Evolutionary conservation across 164 flowering plant genomes (phyloP).

Genomic region (Akebia trifoliata): DNA sequence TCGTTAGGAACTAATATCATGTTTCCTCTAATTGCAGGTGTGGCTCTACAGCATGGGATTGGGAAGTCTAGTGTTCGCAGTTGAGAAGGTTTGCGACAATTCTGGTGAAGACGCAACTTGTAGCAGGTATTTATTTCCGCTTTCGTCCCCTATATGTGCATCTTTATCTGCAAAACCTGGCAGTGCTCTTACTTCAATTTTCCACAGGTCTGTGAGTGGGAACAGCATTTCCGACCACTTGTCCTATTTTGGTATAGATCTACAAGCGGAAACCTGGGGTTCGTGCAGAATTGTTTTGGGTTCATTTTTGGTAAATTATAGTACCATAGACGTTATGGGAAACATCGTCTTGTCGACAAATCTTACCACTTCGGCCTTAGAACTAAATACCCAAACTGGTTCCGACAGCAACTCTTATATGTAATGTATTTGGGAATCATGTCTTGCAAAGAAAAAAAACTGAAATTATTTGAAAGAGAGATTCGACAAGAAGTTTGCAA

Average conservation of each 20-base stretch:
- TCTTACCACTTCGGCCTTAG: slow-evolving; percentile 28
- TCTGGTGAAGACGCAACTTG: slow-evolving; percentile 97
- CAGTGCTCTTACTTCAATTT: not conserved
- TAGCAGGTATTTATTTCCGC: slow-evolving; percentile 52
- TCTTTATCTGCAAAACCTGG: not conserved
- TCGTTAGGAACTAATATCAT: not conserved
- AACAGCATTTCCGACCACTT: slow-evolving; percentile 81
- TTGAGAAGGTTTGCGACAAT: slow-evolving; percentile 79
- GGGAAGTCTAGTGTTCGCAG: slow-evolving; percentile 54
- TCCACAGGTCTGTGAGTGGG: slow-evolving; percentile 80
- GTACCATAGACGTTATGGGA: slow-evolving; percentile 40
- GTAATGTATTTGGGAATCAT: slow-evolving; percentile 5
- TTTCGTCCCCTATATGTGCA: not conserved
- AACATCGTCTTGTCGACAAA: slow-evolving; percentile 53
- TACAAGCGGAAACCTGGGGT: slow-evolving; percentile 43
- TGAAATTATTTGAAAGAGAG: no score
- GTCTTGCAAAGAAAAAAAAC: no score
- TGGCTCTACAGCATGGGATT: slow-evolving; percentile 71
- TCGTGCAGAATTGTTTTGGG: slow-evolving; percentile 69
- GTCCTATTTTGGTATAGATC: slow-evolving; percentile 55
- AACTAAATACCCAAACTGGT: slow-evolving; percentile 17
- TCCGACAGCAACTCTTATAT: slow-evolving; percentile 3
- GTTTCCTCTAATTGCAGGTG: slow-evolving; percentile 43
- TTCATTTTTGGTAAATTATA: slow-evolving; percentile 19
- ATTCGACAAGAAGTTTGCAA: no score